phyloP scores from a whole-genome alignment of 352 stramenopile species.

The Phytophthora pisi region DNA sequence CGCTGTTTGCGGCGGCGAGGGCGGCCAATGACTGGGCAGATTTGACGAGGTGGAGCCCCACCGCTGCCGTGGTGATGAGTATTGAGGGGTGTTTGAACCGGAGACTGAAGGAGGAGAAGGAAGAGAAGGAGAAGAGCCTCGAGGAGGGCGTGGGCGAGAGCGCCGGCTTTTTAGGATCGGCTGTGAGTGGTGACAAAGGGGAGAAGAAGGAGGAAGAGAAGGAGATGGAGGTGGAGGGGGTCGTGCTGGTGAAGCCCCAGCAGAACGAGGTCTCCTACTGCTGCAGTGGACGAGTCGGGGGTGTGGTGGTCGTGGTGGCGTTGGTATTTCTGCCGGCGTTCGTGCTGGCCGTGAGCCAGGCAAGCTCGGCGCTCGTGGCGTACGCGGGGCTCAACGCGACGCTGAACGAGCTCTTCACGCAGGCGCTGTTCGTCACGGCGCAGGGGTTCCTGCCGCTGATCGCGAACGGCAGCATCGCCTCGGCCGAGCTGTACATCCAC shows the following conservation, averaged over 20 bases:
- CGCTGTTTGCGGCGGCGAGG: conserved; percentile 20
- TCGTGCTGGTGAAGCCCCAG: neutral
- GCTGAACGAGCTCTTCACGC: conserved; percentile 35
- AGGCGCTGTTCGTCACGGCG: conserved; percentile 20
- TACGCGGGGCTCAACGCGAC: conserved; percentile 26
- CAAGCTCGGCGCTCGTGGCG: conserved; percentile 1
- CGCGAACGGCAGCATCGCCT: conserved; percentile 19
- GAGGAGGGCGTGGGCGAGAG: neutral
- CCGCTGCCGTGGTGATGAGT: neutral
- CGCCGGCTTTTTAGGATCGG: neutral
- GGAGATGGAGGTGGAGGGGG: neutral
- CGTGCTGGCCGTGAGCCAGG: neutral
- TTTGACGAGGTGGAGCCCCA: conserved; percentile 24
- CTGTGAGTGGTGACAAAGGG: neutral
- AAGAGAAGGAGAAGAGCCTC: neutral
- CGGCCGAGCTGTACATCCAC: conserved; percentile 19
- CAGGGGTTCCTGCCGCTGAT: conserved; percentile 27
- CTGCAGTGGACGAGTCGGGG: neutral
- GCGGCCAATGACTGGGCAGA: conserved; percentile 17
- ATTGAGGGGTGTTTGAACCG: neutral
- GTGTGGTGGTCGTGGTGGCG: neutral
- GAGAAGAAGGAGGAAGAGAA: too few species aligned
- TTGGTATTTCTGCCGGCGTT: neutral
- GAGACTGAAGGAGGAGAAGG: neutral
- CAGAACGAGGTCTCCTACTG: neutral